Evolutionary conservation across 2,329 filamentous ascomycete genomes (phyloP).

Genomic region (Amauroascus verrucosus): DNA sequence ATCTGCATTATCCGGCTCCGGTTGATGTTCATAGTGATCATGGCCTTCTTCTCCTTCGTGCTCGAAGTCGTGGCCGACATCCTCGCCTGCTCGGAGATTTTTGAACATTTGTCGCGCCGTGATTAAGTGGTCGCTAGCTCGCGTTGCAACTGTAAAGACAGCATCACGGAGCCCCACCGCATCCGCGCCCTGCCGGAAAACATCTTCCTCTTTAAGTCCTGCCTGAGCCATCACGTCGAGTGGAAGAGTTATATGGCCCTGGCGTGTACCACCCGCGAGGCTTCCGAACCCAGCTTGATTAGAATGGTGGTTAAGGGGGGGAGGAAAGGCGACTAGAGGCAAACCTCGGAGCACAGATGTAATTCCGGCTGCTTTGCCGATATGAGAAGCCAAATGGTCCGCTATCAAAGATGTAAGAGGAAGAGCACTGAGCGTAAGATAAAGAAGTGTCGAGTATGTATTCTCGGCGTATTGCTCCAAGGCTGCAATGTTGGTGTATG

Average conservation of each 20-base stretch:
- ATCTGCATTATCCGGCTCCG: conserved; percentile 22
- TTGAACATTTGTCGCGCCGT: conserved; percentile 86
- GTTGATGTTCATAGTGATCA: conserved; percentile 35
- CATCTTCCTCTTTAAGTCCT: conserved; percentile 75
- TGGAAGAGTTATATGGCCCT: conserved; percentile 66
- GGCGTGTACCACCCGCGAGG: conserved; percentile 34
- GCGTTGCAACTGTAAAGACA: conserved; percentile 81
- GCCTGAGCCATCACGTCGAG: conserved; percentile 80
- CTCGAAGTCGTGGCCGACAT: conserved; percentile 78
- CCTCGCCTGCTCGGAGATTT: conserved; percentile 61
- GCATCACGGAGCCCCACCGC: conserved; percentile 78
- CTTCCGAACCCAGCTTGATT: conserved; percentile 37
- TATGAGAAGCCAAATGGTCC: conserved; percentile 88
- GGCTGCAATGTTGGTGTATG: conserved; percentile 61
- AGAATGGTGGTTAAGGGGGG: conserved; percentile 48
- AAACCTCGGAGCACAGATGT: conserved; percentile 75
- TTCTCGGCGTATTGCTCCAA: conserved; percentile 87
- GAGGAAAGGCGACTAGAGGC: conserved; percentile 73
- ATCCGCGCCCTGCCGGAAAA: conserved; percentile 68
- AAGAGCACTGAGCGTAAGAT: conserved; percentile 70
- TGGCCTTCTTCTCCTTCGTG: conserved; percentile 67
- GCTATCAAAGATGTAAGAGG: conserved; percentile 72
- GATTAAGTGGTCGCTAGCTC: conserved; percentile 90
- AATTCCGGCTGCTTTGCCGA: conserved; percentile 89
- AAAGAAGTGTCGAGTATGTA: conserved; percentile 87